Evolutionary conservation across 345 rosid genomes (phyloP).

Genomic region (Pseudoturritis turrita): DNA sequence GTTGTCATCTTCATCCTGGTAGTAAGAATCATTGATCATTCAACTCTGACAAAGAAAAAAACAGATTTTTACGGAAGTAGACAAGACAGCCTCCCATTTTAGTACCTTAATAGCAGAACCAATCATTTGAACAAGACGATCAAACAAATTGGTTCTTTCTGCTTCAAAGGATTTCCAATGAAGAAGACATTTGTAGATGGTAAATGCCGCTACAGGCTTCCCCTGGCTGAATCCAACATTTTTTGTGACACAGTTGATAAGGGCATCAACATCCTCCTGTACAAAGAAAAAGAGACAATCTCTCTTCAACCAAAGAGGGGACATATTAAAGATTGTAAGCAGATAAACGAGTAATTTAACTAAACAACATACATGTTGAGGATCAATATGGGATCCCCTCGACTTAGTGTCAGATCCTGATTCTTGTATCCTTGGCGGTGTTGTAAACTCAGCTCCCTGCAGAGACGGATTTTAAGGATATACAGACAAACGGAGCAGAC

Average conservation of each 20-base stretch:
- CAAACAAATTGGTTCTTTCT: conserved; percentile 88
- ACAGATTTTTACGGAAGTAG: neutral
- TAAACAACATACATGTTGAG: conserved; percentile 62
- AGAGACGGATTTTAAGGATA: conserved; percentile 9
- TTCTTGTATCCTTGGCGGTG: conserved; percentile 56
- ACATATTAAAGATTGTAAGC: neutral
- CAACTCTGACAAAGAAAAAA: neutral
- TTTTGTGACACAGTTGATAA: conserved; percentile 68
- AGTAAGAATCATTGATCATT: conserved; percentile 1
- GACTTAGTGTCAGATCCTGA: conserved; percentile 66
- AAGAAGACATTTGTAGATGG: conserved; percentile 90
- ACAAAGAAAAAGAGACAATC: conserved; percentile 25
- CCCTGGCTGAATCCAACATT: conserved; percentile 84
- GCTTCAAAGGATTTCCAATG: conserved; percentile 99
- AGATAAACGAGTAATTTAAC: neutral
- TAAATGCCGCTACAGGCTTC: conserved; percentile 89
- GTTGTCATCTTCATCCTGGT: conserved; percentile 75
- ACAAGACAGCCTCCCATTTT: neutral
- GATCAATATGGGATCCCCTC: conserved; percentile 62
- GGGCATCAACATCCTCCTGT: conserved; percentile 86
- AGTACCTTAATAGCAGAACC: conserved; percentile 93
- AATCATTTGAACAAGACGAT: conserved; percentile 96
- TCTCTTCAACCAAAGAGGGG: conserved; percentile 12
- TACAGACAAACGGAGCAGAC: neutral
- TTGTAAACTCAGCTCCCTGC: conserved; percentile 65